Base-by-base conservation (phyloP, 129 eudicot species). In the Artemisia tridentata region DNA sequence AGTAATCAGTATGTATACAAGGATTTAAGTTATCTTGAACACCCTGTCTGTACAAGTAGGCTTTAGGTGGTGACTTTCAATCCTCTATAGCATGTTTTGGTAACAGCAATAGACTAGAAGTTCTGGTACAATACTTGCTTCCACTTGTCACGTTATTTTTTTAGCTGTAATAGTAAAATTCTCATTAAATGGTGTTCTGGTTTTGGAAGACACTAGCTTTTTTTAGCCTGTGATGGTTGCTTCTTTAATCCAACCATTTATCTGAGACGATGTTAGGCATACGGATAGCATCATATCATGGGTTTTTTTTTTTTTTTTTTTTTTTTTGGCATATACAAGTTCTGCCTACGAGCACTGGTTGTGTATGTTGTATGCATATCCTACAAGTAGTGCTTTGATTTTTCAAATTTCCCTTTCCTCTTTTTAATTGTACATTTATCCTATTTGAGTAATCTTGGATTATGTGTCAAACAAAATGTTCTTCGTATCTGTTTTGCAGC, bases 401-500 rank as follows among this genome's bases (percentile, higher is more conserved):
- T 48, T 25, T 62, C 47, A 45, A 53, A 54, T 34, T 13, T 49
- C 52, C 45, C 45, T 38, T 8, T 21, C 12, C 11, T 52, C 60
- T 65, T 48, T 11, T 25, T 7, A 69, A 41, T 17, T 13, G 58
- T 16, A n/a, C 34, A 16, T 69, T 11, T 41, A 15, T 49, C 41
- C 7, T 72, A 43, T 66, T 15, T 9, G 68, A 38, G 20, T 53
- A 55, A 27, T 67, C 34, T 72, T 29, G 41, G 89, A 86, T 60
- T 88, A 82, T 86, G 73, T 72, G 67, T 54, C 57, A 71, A 14
- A 72, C 38, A 25, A 19, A 71, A 23, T 56, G 27, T 43, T 56
- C 45, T 51, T 74, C 56, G 46, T 63, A 68, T 58, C 8, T 72
- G 14, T 14, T 68, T 74, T 84, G 92, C 99, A 93, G 99, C 97